A percentile compares a stretch with the other conserved stretches of the same genome.
Conservation (phyloP, 768 basidiomycete species). For the Boletus rubroflammeus region DNA sequence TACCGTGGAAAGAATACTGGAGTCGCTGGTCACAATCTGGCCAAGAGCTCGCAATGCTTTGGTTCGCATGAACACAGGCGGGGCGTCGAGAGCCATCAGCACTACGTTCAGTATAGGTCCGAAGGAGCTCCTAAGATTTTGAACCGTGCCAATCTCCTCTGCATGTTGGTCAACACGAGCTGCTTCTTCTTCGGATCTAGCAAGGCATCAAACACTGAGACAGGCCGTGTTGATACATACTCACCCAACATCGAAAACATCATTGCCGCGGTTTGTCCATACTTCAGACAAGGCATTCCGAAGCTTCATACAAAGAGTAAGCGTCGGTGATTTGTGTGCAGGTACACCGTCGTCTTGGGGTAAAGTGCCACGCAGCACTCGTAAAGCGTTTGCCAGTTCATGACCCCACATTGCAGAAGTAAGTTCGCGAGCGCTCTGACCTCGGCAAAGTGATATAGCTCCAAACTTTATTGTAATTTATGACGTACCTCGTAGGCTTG, state of each 20-base stretch:
- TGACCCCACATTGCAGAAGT: constrained; percentile 77
- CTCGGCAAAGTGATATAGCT: background rate
- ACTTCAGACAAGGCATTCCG: constrained; percentile 64
- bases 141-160: constrained; percentile 74
- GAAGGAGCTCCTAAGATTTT: constrained; percentile 75
- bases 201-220: constrained; percentile 6
- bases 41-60: constrained; percentile 90
- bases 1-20: constrained; percentile 74
- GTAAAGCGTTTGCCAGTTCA: constrained; percentile 71
- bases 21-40: constrained; percentile 86
- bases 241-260: constrained; percentile 83
- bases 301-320: constrained; percentile 50
- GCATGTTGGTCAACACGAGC: constrained; percentile 63
- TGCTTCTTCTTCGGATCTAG: constrained; percentile 69
- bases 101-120: constrained; percentile 80
- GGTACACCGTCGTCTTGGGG: constrained; percentile 37
- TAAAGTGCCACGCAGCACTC: constrained; percentile 51
- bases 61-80: constrained; percentile 88
- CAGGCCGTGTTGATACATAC: constrained; percentile 11
- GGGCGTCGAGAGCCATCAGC: constrained; percentile 74
- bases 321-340: constrained; percentile 5
- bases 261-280: constrained; percentile 65
- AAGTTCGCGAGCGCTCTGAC: constrained; percentile 77
- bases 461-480: background rate
- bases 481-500: constrained; percentile 72